Conservation (phyloP, 768 basidiomycete genomes). For the Suillus variegatus region DNA sequence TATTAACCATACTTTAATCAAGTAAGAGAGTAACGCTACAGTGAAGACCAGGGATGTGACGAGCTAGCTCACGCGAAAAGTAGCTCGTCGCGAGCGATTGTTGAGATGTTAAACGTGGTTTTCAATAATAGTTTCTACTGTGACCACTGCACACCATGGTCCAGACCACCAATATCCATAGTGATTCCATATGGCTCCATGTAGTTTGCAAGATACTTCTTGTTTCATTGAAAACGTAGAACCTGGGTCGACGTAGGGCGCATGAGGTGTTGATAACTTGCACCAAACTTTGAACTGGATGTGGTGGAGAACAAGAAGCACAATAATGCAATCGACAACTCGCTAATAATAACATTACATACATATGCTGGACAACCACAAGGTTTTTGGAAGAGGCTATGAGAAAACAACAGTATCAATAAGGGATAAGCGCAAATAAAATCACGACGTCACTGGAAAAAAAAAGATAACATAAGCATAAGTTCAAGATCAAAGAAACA, state of each 20-base stretch:
- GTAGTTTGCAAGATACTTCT: background rate
- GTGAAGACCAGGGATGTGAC: background rate
- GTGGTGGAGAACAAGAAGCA: background rate
- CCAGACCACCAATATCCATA: background rate
- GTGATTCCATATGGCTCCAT: background rate
- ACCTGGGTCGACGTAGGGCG: background rate
- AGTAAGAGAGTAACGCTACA: background rate
- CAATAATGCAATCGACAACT: slow-evolving; percentile 8
- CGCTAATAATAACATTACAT: slow-evolving; percentile 26
- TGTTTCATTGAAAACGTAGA: background rate
- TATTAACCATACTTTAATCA: background rate
- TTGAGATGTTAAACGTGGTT: background rate
- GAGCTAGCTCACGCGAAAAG: background rate
- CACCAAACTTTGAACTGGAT: background rate
- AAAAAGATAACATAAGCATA: background rate
- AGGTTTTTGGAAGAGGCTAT: slow-evolving; percentile 6
- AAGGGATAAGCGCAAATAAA: slow-evolving; percentile 16
- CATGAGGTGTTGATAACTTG: background rate
- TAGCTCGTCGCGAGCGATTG: background rate
- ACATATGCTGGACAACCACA: slow-evolving; percentile 7
- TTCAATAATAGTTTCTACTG: background rate
- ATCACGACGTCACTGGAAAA: slow-evolving; percentile 47
- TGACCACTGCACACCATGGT: too few species aligned
- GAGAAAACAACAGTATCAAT: slow-evolving; percentile 9
- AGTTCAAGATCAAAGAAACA: background rate